These are phyloP conservation scores for Euclidium syriacum DNA, from an alignment of 345 rosid genomes.

Conservation along the genomic window DNA sequence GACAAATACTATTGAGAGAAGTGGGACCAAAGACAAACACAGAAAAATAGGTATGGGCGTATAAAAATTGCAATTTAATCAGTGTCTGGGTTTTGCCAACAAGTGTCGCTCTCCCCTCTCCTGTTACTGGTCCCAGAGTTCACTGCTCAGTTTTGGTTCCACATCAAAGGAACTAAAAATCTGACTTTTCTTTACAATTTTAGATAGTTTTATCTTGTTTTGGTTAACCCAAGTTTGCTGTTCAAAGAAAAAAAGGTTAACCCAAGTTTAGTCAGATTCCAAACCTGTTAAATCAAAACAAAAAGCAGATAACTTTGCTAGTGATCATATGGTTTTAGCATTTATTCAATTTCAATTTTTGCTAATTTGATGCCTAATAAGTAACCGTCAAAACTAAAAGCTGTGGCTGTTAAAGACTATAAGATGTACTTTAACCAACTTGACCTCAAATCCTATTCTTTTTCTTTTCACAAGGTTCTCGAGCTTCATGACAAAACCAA, in stretches of 20 bases:
- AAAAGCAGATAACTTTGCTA: constrained; percentile 4
- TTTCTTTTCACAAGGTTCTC: not conserved
- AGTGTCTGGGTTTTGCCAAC: constrained; percentile 25
- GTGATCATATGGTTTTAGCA: not conserved
- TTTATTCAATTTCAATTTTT: constrained; percentile 1
- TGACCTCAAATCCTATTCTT: not conserved
- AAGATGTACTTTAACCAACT: not conserved
- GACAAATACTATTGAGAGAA: constrained; percentile 16
- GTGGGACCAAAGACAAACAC: constrained; percentile 33
- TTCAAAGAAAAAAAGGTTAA: no score
- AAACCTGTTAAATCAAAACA: not conserved
- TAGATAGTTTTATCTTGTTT: constrained; percentile 1
- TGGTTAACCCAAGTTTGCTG: no score
- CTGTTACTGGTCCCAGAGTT: constrained; percentile 16
- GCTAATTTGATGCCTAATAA: not conserved
- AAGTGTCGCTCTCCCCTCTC: constrained; percentile 27
- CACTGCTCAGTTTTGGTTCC: constrained; percentile 21
- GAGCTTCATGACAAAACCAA: constrained; percentile 6
- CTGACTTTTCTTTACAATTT: constrained; percentile 15
- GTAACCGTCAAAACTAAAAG: not conserved
- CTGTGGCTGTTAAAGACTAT: not conserved
- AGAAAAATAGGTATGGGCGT: constrained; percentile 22
- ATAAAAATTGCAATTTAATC: constrained; percentile 5
- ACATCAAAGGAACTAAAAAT: not conserved
- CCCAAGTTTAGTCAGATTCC: constrained; percentile 6